phyloP scores from a whole-genome alignment of 495 filamentous ascomycete species.

The Daldinia vernicosa region DNA sequence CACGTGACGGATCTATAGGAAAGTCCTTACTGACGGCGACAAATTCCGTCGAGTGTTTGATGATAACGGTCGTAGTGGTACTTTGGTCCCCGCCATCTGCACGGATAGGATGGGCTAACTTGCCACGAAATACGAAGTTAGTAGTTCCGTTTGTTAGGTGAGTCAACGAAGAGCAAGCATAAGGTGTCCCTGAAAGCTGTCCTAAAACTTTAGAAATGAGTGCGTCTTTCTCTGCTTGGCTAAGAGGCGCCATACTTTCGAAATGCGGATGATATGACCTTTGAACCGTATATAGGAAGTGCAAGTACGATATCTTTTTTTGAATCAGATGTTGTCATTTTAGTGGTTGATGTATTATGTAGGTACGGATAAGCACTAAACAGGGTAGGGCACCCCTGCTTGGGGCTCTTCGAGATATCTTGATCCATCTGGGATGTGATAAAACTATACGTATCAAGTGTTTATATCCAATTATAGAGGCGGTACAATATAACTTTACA shows the following conservation, averaged over 20 bases:
- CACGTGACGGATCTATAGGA: background rate
- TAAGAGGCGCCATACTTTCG: background rate
- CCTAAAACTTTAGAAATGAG: background rate
- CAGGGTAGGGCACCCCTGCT: too few species aligned
- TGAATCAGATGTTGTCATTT: too few species aligned
- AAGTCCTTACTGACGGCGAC: background rate
- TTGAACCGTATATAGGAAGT: background rate
- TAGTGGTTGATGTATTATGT: too few species aligned
- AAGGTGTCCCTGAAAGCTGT: background rate
- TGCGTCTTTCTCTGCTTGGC: background rate
- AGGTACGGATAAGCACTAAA: too few species aligned
- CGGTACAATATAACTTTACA: too few species aligned
- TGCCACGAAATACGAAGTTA: background rate
- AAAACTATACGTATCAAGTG: too few species aligned
- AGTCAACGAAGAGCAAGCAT: background rate
- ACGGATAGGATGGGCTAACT: background rate
- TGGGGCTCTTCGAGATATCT: too few species aligned
- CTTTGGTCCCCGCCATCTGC: background rate
- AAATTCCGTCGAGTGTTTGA: background rate
- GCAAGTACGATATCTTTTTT: too few species aligned
- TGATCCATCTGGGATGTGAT: too few species aligned
- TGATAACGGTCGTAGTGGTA: background rate
- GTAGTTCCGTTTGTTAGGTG: background rate
- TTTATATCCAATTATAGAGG: too few species aligned
- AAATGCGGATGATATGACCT: background rate